Evolutionary conservation across 1,284 basidiomycete genomes (phyloP).

Genomic region (Earliella scabrosa): DNA sequence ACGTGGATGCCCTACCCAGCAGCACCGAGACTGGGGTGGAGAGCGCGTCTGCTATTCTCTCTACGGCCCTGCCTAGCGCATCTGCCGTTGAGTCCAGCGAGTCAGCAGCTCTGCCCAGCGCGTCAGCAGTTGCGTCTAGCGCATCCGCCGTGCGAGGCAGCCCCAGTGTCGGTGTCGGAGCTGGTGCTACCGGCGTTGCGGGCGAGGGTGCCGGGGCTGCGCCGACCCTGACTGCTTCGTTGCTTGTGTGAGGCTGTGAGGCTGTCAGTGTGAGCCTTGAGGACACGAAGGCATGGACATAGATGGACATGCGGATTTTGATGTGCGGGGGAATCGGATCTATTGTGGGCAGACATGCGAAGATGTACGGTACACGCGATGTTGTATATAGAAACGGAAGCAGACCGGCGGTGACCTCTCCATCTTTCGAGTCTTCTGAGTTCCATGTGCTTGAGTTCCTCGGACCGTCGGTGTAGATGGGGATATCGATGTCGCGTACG

Average conservation of each 20-base stretch:
- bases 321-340: background rate
- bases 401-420: constrained; percentile 13
- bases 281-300: no score
- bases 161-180: no score
- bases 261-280: background rate
- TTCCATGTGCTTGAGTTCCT: background rate
- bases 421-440: background rate
- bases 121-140: no score
- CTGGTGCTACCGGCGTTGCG: background rate
- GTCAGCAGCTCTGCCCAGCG: no score
- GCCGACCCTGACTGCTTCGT: background rate
- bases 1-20: background rate
- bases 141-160: background rate
- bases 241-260: no score
- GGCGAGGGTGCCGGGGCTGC: background rate
- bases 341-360: background rate
- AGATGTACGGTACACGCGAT: constrained; percentile 10
- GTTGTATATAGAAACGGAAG: constrained; percentile 18
- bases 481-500: no score
- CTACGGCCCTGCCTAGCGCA: background rate
- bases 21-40: background rate
- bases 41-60: constrained; percentile 1
- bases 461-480: no score
- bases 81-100: constrained; percentile 2
- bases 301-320: background rate